Evolutionary conservation across 495 filamentous ascomycete genomes (phyloP), one percentile per base, ranked within the genome.

Genomic region (Penicillium fimorum): DNA sequence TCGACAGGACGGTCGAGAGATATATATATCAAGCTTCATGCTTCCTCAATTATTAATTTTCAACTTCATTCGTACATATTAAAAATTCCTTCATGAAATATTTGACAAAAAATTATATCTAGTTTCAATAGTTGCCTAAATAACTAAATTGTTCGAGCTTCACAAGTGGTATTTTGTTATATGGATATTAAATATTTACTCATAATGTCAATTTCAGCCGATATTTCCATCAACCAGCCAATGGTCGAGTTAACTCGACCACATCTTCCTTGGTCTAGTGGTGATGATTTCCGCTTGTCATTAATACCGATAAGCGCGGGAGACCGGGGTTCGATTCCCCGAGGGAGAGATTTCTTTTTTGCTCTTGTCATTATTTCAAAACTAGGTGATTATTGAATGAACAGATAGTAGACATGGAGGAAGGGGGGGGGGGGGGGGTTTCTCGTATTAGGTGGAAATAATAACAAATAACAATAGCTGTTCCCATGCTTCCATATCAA

Each of bases 251-350:
- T 61, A 67, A 67, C 59, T 63, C 59, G 51, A 18, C 41, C 50
- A 8, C 29, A 56, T 65, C 61, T 69, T 67, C 64, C 64, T 67
- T 71, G 70, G 70, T 72, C 73, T 75, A 77, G 74, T 76, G 75
- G 75, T 77, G 63, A 77, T 78, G 75, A 77, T 76, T 79, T 79
- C 75, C 75, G 74, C 75, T 77, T 79, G 75, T 77, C 74, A 75
- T 65, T 59, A 60, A 59, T 9, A 59, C 58, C 50, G 63, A 60
- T 63, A 65, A 66, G 65, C 62, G 61, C 62, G 64, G 56, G 75
- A 79, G 75, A 78, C 75, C 76, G 71, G 74, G 74, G 75, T 79
- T 78, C 75, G 76, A 79, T 79, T 79, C 76, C 76, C 76, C 71
- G 76, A 70, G 64, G 66, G 70, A 73, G 70, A 74, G 71, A 71